These are phyloP conservation scores for Coniferiporia weirii DNA, from an alignment of 1,284 basidiomycete genomes.

Conservation along the genomic window DNA sequence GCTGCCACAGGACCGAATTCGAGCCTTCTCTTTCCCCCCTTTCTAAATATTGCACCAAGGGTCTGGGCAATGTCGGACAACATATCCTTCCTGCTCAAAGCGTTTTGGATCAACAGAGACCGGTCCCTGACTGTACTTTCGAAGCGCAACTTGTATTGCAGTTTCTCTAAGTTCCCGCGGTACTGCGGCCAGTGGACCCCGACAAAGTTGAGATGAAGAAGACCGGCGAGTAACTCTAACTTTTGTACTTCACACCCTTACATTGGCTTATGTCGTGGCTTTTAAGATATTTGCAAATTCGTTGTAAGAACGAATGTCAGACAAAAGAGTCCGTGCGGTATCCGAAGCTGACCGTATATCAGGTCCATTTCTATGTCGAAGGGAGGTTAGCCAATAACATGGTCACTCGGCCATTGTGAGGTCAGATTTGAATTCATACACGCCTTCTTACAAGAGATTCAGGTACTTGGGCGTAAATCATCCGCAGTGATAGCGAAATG, in stretches of 20 bases:
- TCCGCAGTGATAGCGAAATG: constrained; percentile 42
- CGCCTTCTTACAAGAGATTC: constrained; percentile 1
- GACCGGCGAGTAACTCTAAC: constrained; percentile 52
- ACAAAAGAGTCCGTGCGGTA: constrained; percentile 9
- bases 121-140: constrained; percentile 65
- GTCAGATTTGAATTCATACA: constrained; percentile 3
- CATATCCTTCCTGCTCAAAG: constrained; percentile 76
- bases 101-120: constrained; percentile 68
- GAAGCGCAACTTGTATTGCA: background rate
- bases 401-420: constrained; percentile 68
- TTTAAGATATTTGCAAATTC: constrained; percentile 80
- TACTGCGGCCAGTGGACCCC: constrained; percentile 45
- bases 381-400: constrained; percentile 77
- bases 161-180: background rate
- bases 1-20: too few relatives aligned
- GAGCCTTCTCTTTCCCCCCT: too few relatives aligned
- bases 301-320: constrained; percentile 48
- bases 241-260: background rate
- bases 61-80: constrained; percentile 67
- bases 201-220: constrained; percentile 89
- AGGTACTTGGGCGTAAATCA: constrained; percentile 56
- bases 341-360: constrained; percentile 8
- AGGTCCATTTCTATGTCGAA: constrained; percentile 74
- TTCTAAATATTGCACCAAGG: too few relatives aligned
- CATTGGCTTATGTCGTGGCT: constrained; percentile 2